phyloP scores from a whole-genome alignment of 208 protist species.

The Wallacemonas sp. region DNA sequence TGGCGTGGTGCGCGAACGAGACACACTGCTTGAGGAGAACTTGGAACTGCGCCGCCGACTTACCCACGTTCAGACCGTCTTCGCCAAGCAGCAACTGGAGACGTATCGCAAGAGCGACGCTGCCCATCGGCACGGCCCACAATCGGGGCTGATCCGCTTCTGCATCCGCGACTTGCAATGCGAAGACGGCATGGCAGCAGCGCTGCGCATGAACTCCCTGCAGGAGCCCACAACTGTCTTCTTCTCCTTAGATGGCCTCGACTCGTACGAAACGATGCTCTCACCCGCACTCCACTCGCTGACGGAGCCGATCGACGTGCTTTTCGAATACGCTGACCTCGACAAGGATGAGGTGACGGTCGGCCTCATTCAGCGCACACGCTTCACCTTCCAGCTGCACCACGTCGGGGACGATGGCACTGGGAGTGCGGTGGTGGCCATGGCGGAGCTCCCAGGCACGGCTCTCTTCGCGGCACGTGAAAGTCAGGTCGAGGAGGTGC shows the following conservation, averaged over 20 bases:
- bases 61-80: conserved; percentile 80
- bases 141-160: conserved; percentile 52
- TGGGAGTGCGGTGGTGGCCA: conserved; percentile 55
- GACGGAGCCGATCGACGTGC: conserved; percentile 59
- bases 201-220: conserved; percentile 35
- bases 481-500: conserved; percentile 34
- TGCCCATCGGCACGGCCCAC: background rate
- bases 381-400: conserved; percentile 80
- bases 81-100: conserved; percentile 87
- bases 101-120: conserved; percentile 47
- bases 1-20: conserved; percentile 58
- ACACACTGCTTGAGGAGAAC: conserved; percentile 81
- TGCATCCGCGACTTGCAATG: conserved; percentile 51
- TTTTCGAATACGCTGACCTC: conserved; percentile 71
- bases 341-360: conserved; percentile 57
- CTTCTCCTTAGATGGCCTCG: conserved; percentile 72
- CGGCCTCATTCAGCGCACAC: conserved; percentile 47
- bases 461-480: conserved; percentile 59
- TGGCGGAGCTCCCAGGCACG: conserved; percentile 69
- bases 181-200: conserved; percentile 32
- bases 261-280: conserved; percentile 79
- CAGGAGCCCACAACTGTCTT: conserved; percentile 50
- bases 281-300: conserved; percentile 63
- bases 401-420: conserved; percentile 18
- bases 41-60: conserved; percentile 72